Base-by-base conservation (phyloP, 148 eudicot genomes). In the Cornus suecica region DNA sequence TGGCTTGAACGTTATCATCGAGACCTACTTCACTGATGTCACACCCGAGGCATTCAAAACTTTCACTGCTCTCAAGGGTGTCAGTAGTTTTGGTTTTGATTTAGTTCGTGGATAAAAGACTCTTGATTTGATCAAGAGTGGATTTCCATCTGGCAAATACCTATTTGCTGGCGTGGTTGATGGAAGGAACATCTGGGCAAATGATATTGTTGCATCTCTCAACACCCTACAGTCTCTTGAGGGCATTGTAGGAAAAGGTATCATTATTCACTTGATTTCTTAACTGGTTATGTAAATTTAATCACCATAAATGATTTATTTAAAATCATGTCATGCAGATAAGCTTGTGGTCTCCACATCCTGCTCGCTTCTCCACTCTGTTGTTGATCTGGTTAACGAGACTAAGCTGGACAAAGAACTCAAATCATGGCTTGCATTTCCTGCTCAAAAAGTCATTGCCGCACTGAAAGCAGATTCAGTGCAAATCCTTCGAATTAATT, bases 171-270 rank as follows among this genome's bases (percentile, higher is more conserved):
- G 98, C 27, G 91, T 94, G 20, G 98, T 94, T 80, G 98, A 94
- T 83, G 98, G 98, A 75, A 88, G 98, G 79, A 94, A 94, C 86
- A 91, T 94, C 30, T 94, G 98, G 98, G 98, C 98, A 77, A 94
- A 94, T 77, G 97, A 94, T 80, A 88, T 91, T 25, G 82, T 89
- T 71, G 82, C 91, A 64, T 94, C 98, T 76, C 87, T 94, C 25
- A 72, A 70, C 66, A 76, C 86, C 51, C 86, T 94, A 14, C 58
- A 84, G 72, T 69, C 92, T 65, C 97, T 94, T 72, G 97, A 88
- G 84, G 83, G 88, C 68, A 73, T 84, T 48, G 98, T 90, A n/a
- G 94, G 94, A 72, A 90, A 94, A 84, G 94, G 98, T 94, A 78
- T 74, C 48, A 31, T 30, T 67, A 37, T 24, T 48, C 16, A 14